These are phyloP conservation scores for Curvularia sp. DNA, from an alignment of 2,329 filamentous ascomycete species.

Conservation along the genomic window DNA sequence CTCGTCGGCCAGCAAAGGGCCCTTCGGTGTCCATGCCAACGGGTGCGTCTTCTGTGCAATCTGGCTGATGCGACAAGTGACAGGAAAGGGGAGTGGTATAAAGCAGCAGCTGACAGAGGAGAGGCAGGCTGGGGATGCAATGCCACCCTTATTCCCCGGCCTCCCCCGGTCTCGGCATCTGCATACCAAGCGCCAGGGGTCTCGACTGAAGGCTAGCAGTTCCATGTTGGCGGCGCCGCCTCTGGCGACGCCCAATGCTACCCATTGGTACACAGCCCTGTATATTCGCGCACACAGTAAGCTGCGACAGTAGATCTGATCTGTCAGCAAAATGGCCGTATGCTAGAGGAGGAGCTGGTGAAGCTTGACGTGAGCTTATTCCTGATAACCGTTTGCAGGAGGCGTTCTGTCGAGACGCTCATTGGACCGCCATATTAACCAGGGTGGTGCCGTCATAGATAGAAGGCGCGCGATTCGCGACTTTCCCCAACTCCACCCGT, in stretches of 20 bases:
- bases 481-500: conserved; percentile 31
- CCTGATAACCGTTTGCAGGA: not conserved
- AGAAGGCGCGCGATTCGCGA: conserved; percentile 35
- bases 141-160: conserved; percentile 10
- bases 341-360: not conserved
- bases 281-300: not conserved
- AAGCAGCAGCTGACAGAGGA: not conserved
- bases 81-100: not conserved
- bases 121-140: conserved; percentile 4
- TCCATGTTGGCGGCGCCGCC: conserved; percentile 10
- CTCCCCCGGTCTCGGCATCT: conserved; percentile 9
- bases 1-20: conserved; percentile 12
- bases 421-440: conserved; percentile 20
- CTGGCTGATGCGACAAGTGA: not conserved
- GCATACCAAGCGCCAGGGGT: conserved; percentile 14
- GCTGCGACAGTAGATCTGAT: not conserved
- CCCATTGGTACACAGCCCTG: not conserved
- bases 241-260: conserved; percentile 1
- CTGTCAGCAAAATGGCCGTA: not conserved
- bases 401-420: conserved; percentile 16
- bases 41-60: not conserved
- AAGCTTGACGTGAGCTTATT: not conserved
- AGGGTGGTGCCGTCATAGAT: conserved; percentile 45
- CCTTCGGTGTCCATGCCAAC: conserved; percentile 18
- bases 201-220: conserved; percentile 1